These are phyloP conservation scores for Onygenales sp. DNA, from an alignment of 2,329 filamentous ascomycete species.

Conservation along the genomic window DNA sequence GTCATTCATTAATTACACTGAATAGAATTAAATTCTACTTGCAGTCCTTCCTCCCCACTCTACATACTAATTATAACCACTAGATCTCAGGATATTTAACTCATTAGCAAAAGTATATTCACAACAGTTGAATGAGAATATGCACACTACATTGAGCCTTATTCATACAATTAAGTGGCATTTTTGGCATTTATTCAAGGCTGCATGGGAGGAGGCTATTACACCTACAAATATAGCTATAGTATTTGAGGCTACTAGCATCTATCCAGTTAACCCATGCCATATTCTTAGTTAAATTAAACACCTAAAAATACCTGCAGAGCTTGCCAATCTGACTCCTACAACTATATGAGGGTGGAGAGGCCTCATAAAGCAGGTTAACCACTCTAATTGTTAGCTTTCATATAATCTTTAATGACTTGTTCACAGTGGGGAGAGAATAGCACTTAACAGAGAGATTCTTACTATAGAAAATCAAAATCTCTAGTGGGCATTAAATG, in stretches of 20 bases:
- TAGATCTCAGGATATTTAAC: slow-evolving; percentile 6
- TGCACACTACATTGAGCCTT: background rate
- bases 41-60: slow-evolving; percentile 3
- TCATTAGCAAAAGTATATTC: background rate
- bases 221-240: background rate
- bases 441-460: slow-evolving; percentile 1
- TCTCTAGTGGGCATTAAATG: background rate
- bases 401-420: background rate
- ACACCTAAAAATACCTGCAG: background rate
- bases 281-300: background rate
- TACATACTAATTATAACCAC: slow-evolving; percentile 2
- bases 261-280: background rate
- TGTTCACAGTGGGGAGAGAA: background rate
- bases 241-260: background rate
- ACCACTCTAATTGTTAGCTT: background rate
- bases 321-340: background rate
- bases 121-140: background rate
- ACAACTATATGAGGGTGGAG: background rate
- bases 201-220: background rate
- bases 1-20: background rate
- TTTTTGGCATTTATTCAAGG: slow-evolving; percentile 2
- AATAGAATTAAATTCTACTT: slow-evolving; percentile 3
- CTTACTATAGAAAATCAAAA: background rate
- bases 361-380: background rate
- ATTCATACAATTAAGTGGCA: background rate